These are phyloP conservation scores for Eimeria necatrix DNA, from an alignment of 169 alveolate genomes.

Conservation along the genomic window DNA sequence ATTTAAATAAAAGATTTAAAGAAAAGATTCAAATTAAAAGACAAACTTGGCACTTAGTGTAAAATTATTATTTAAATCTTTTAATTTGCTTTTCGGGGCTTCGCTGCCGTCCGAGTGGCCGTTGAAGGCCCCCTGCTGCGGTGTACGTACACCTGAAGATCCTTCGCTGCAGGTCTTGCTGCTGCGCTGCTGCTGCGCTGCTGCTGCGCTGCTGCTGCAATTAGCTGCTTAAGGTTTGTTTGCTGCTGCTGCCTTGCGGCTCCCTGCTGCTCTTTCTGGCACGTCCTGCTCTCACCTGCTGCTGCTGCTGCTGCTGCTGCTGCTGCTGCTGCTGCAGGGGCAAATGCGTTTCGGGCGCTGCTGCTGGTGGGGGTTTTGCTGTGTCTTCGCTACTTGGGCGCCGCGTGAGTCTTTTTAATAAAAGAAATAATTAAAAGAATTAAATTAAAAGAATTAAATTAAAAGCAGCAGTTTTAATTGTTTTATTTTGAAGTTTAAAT, in stretches of 20 bases:
- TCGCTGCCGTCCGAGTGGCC: too few species aligned
- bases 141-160: too few species aligned
- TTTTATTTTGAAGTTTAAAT: not conserved
- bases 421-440: too few species aligned
- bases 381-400: constrained; percentile 57
- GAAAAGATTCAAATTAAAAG: not conserved
- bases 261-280: not conserved
- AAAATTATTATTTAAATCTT: not conserved
- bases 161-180: too few species aligned
- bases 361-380: not conserved
- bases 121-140: too few species aligned
- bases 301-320: not conserved
- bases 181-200: not conserved
- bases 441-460: too few species aligned
- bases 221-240: not conserved
- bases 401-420: not conserved
- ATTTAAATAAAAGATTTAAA: not conserved
- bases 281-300: not conserved
- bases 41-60: not conserved
- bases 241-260: not conserved
- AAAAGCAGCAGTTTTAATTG: not conserved
- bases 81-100: too few species aligned
- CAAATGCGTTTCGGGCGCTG: not conserved
- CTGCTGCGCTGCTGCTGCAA: not conserved
- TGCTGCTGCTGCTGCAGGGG: not conserved